Conservation (phyloP, 2,329 filamentous ascomycete genomes). For the Cladosporium velox region DNA sequence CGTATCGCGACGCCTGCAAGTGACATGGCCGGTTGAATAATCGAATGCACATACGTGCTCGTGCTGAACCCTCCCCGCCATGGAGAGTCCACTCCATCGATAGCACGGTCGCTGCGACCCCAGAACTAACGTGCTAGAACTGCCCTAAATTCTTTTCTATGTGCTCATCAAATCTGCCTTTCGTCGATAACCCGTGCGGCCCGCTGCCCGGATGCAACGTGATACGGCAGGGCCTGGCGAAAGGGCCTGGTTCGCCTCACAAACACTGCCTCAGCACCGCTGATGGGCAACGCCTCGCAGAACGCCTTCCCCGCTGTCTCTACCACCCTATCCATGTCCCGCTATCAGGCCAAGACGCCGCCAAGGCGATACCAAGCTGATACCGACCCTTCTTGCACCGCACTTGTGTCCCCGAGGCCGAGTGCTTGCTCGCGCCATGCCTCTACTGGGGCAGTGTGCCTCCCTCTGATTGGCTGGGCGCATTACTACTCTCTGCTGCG, state of each 20-base stretch:
- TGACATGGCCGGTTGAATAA: slow-evolving; percentile 11
- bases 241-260: neutral
- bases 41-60: neutral
- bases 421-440: slow-evolving; percentile 15
- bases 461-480: neutral
- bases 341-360: slow-evolving; percentile 18
- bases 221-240: neutral
- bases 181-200: neutral
- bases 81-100: neutral
- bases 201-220: slow-evolving; percentile 13
- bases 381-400: slow-evolving; percentile 19
- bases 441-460: neutral
- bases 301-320: slow-evolving; percentile 9
- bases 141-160: slow-evolving; percentile 7
- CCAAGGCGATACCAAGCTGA: slow-evolving; percentile 19
- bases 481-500: neutral
- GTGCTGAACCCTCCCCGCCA: slow-evolving; percentile 3
- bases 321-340: slow-evolving; percentile 1
- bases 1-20: neutral
- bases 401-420: slow-evolving; percentile 9
- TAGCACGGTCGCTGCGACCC: slow-evolving; percentile 5
- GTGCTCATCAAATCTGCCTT: slow-evolving; percentile 8
- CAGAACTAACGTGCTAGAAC: slow-evolving; percentile 4
- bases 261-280: neutral
- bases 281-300: neutral